Percentiles rank a stretch among this genome's conserved stretches.
These are phyloP conservation scores for Caloboletus inedulis DNA, from an alignment of 1,284 basidiomycete genomes.

Conservation along the genomic window DNA sequence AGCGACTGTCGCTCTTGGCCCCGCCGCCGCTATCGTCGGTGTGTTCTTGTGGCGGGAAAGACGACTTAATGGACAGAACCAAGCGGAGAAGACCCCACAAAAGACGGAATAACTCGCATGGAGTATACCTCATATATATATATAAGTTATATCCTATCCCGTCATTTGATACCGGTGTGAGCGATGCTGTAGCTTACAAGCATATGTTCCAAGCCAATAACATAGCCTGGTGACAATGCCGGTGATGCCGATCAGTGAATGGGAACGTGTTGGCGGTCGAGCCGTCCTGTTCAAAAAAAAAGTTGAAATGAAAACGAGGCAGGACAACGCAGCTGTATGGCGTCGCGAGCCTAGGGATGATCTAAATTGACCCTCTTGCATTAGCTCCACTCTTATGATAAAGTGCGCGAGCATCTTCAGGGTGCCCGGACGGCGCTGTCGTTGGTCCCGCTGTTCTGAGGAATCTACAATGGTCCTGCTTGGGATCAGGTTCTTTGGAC, in stretches of 20 bases:
- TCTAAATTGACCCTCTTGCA: too few species aligned
- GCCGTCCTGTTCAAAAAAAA: too few species aligned
- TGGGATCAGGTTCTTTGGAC: background rate
- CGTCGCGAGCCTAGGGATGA: too few species aligned
- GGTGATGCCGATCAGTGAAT: too few species aligned
- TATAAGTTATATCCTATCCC: background rate
- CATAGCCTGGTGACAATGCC: background rate
- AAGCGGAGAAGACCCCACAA: background rate
- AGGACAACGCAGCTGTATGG: too few species aligned
- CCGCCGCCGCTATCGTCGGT: constrained; percentile 43
- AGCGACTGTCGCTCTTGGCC: constrained; percentile 38
- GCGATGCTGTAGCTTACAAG: background rate
- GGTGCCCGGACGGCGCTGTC: too few species aligned
- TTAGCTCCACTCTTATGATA: too few species aligned
- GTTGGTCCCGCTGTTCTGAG: background rate
- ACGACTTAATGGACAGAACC: constrained; percentile 19
- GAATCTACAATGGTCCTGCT: background rate
- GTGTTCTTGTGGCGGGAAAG: constrained; percentile 44
- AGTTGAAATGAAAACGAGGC: too few species aligned
- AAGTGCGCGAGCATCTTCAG: too few species aligned
- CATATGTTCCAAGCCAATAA: background rate
- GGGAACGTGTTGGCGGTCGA: too few species aligned
- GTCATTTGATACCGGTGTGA: background rate
- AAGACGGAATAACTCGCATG: constrained; percentile 1
- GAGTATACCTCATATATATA: background rate